Conservation (phyloP, 179 eudicot species). For the Beta macrorhiza region DNA sequence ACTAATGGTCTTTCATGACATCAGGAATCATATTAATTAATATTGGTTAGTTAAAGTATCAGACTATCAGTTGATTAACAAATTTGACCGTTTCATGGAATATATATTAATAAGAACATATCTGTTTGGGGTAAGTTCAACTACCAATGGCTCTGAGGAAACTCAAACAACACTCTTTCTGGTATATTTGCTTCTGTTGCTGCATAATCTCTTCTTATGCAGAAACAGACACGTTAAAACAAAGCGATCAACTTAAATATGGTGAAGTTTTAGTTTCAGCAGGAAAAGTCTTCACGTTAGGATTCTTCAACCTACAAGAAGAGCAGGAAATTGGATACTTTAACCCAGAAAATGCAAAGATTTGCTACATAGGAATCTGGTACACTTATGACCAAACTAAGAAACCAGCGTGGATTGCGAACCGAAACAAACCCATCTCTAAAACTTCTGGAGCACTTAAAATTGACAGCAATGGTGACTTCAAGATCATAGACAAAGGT, state of each 20-base stretch:
- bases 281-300: slow-evolving; percentile 28
- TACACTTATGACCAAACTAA: slow-evolving; percentile 8
- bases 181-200: background rate
- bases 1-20: background rate
- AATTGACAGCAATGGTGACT: slow-evolving; percentile 16
- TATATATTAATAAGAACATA: background rate
- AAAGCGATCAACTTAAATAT: slow-evolving; percentile 20
- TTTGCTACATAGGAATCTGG: slow-evolving; percentile 27
- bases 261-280: slow-evolving; percentile 29
- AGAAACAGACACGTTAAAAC: slow-evolving; percentile 23
- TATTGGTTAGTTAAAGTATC: background rate
- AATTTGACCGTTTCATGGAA: background rate
- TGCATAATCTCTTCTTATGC: slow-evolving; percentile 3
- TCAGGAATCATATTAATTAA: too few relatives aligned
- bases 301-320: slow-evolving; percentile 20
- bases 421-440: slow-evolving; percentile 24
- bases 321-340: slow-evolving; percentile 10
- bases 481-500: slow-evolving; percentile 23
- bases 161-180: too few relatives aligned
- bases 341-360: slow-evolving; percentile 16
- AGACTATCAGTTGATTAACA: background rate
- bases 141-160: background rate
- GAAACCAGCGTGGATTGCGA: slow-evolving; percentile 29
- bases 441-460: slow-evolving; percentile 19
- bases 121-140: background rate